Conservation (phyloP, 495 filamentous ascomycete species). For the Penicillium pulvis region DNA sequence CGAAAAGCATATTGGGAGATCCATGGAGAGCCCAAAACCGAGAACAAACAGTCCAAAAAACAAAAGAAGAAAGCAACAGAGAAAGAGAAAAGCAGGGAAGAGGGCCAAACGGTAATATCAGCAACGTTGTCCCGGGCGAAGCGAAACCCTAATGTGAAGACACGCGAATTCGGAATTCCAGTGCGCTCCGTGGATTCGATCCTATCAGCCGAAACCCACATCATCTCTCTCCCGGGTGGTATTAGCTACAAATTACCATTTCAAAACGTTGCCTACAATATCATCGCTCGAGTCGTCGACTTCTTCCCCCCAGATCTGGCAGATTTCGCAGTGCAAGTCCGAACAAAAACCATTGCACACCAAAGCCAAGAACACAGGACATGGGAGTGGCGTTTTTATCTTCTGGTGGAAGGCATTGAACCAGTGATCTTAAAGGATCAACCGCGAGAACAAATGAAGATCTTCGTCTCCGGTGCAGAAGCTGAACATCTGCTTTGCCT, state of each 20-base stretch:
- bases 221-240: slow-evolving; percentile 44
- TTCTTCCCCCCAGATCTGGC: slow-evolving; percentile 72
- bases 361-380: slow-evolving; percentile 32
- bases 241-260: slow-evolving; percentile 62
- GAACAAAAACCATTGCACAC: slow-evolving; percentile 51
- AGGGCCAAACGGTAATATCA: slow-evolving; percentile 32
- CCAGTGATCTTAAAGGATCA: slow-evolving; percentile 30
- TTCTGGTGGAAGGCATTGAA: slow-evolving; percentile 66
- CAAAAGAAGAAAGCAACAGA: slow-evolving; percentile 34
- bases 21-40: slow-evolving; percentile 17
- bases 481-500: slow-evolving; percentile 67
- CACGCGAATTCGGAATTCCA: slow-evolving; percentile 19
- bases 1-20: slow-evolving; percentile 62
- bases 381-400: slow-evolving; percentile 81
- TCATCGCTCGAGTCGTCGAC: slow-evolving; percentile 73
- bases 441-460: slow-evolving; percentile 53
- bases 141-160: slow-evolving; percentile 41
- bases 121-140: slow-evolving; percentile 38
- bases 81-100: slow-evolving; percentile 37
- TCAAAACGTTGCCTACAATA: slow-evolving; percentile 69
- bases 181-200: slow-evolving; percentile 44
- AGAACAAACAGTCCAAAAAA: slow-evolving; percentile 27
- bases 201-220: slow-evolving; percentile 39
- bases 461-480: slow-evolving; percentile 64
- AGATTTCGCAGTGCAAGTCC: slow-evolving; percentile 65